These are phyloP conservation scores for Brassica balearica DNA, from an alignment of 441 rosid species.

Conservation along the genomic window DNA sequence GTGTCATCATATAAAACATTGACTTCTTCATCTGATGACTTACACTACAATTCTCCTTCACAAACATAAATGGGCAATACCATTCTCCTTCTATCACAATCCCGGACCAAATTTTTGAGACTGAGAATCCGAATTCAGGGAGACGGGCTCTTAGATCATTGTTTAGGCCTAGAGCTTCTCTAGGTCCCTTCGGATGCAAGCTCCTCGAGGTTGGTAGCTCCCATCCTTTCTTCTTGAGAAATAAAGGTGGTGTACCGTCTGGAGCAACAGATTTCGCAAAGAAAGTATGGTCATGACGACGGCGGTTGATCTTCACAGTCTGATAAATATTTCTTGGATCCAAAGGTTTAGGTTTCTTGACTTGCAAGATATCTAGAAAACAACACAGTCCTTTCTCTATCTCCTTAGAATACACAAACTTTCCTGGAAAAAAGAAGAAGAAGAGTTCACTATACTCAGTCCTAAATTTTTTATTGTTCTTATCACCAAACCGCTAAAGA, in stretches of 20 bases:
- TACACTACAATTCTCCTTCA: constrained; percentile 48
- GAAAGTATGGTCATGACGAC: constrained; percentile 43
- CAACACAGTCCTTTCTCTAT: constrained; percentile 53
- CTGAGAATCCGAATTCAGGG: constrained; percentile 46
- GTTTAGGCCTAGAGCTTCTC: constrained; percentile 59
- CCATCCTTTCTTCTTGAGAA: constrained; percentile 61
- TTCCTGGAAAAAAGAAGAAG: constrained; percentile 34
- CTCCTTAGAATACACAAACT: constrained; percentile 56
- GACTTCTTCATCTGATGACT: constrained; percentile 53
- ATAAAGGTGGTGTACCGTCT: constrained; percentile 53
- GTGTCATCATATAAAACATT: constrained; percentile 55
- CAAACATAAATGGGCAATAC: constrained; percentile 66
- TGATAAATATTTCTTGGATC: constrained; percentile 58
- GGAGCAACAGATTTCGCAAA: constrained; percentile 48
- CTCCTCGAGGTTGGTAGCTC: constrained; percentile 44
- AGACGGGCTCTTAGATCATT: constrained; percentile 48
- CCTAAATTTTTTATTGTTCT: background rate
- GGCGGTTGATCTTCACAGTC: constrained; percentile 51
- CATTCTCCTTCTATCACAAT: constrained; percentile 56
- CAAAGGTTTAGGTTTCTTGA: constrained; percentile 54
- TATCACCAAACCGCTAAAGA: background rate
- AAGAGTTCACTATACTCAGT: constrained; percentile 13
- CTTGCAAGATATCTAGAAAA: constrained; percentile 48
- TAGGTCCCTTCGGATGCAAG: constrained; percentile 37
- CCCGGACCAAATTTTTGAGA: constrained; percentile 39